Evolutionary conservation across 1,139 yeast species (phyloP), one percentile per base, ranked within the genome.

Genomic region (Pneumocystis jirovecii): DNA sequence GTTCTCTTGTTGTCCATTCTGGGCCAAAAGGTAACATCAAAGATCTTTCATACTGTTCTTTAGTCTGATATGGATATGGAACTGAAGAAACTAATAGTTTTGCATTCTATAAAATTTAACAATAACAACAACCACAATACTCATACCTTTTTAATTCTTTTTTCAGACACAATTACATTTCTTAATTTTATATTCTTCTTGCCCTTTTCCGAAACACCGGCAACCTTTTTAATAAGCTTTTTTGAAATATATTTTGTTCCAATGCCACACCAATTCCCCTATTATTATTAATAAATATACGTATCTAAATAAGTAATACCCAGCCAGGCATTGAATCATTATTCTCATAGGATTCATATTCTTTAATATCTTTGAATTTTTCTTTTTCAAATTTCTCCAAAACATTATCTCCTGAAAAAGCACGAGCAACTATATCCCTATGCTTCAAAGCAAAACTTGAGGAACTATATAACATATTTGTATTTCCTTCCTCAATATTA

Each of bases 1-100:
- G 85, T 65, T 84, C 87, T 72, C 90, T 83, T 15, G 96, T 83
- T 3, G 95, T 85, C 97, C 97, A 93, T 77, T 93, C 96, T 76
- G 89, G 96, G 42, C 98, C 98, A 68, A 93, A 79, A n/a, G 98
- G 97, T 90, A 90, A 87, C 73, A 96, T 83, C 72, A 93, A 79
- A 2, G 96, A 85, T 73, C 96, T 83, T 76, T 93, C 98, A 75
- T 93, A 95, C 77, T 93, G 97, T 74, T 90, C 98, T 73, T 86
- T 82, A 68, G 86, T 86, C 76, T 93, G 97, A 75, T 82, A 93
- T 66, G 97, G 97, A 81, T 85, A 91, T 40, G 98, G 98, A 64
- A 93, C 96, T 35, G 85, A 84, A 63, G 85, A 81, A 2, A 96
- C 87, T 74, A 86, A 91, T 76, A 89, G 91, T 75, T 89, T 89